Evolutionary conservation across 2,329 filamentous ascomycete species (phyloP), one percentile per base, ranked within the genome.

Genomic region (Aspergillus pseudoviridinutans): DNA sequence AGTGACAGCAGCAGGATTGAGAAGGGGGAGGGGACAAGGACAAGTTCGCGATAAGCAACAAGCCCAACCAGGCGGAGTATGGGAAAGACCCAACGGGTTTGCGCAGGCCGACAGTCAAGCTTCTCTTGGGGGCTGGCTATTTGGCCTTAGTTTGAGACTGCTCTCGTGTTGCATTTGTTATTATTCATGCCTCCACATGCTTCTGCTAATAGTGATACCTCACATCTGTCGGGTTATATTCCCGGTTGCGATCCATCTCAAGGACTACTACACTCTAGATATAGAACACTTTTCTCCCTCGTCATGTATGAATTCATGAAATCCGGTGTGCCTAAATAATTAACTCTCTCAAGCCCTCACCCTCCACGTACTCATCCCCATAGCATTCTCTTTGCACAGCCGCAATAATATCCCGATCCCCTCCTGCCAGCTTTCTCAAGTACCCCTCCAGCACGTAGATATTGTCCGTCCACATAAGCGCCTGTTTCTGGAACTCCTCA

Each of bases 11-110:
- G 28, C 28, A 29, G 28, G 10, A 12, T 29, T 79, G 73, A 87
- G 86, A 74, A 83, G 79, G 62, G 94, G 51, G 65, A 92, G 1
- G 88, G 91, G 0, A 88, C 88, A 4, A 86, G 87, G 1, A 85
- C 88, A 50, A 53, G 60, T 62, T 66, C 59, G 61, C 55, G 69
- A 69, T 69, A 70, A 67, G 66, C 64, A 57, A 47, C 44, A 8
- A 22, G 25, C 50, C 50, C 47, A 14, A 38, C 32, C 14, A 38
- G 58, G 64, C 63, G 65, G 64, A 67, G 62, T 64, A 67, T 51
- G 56, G 60, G 51, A 58, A 59, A 55, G 57, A 47, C 60, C 60
- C 59, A 59, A 61, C 59, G 54, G 53, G 59, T 64, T 62, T 68
- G 41, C 62, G 66, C 61, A 65, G 62, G 61, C 61, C 55, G 58